Conservation (phyloP, 2,329 filamentous ascomycete genomes). For the Dryadomyces quercus-mongolicae region DNA sequence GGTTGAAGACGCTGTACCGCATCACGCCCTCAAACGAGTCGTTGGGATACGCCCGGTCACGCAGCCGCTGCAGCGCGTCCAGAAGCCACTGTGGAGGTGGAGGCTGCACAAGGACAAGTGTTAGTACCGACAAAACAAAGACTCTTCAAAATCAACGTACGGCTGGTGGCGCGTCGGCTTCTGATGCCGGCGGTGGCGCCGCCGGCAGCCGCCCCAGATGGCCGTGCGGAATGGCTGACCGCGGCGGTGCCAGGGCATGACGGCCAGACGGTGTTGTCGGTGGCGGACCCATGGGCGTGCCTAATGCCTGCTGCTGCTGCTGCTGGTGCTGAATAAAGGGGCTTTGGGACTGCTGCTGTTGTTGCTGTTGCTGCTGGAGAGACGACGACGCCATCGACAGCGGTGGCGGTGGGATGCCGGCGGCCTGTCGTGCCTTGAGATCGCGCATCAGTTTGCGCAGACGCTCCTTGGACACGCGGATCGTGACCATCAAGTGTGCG, state of each 20-base stretch:
- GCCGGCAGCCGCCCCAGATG: constrained; percentile 59
- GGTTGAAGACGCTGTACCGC: constrained; percentile 76
- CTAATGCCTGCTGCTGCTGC: constrained; percentile 34
- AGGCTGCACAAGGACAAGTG: constrained; percentile 39
- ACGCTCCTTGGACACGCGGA: constrained; percentile 62
- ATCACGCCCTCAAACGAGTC: constrained; percentile 84
- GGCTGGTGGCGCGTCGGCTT: constrained; percentile 40
- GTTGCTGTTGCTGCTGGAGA: background rate
- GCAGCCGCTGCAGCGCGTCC: constrained; percentile 57
- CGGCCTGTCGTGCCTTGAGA: constrained; percentile 13
- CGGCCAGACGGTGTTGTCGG: constrained; percentile 28
- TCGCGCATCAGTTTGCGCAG: constrained; percentile 50
- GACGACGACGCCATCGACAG: background rate
- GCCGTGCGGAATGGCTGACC: constrained; percentile 23
- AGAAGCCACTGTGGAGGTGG: constrained; percentile 79
- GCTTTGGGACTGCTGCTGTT: background rate
- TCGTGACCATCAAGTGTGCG: constrained; percentile 60
- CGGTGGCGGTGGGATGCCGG: background rate
- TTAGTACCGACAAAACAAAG: background rate
- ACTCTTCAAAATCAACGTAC: constrained; percentile 35
- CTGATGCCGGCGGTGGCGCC: constrained; percentile 46
- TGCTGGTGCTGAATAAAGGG: constrained; percentile 24
- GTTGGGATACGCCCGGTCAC: constrained; percentile 56
- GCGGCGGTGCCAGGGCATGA: constrained; percentile 11
- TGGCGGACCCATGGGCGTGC: constrained; percentile 39